phyloP scores from a whole-genome alignment of 257 asterid species.

The Solanum habrochaites region DNA sequence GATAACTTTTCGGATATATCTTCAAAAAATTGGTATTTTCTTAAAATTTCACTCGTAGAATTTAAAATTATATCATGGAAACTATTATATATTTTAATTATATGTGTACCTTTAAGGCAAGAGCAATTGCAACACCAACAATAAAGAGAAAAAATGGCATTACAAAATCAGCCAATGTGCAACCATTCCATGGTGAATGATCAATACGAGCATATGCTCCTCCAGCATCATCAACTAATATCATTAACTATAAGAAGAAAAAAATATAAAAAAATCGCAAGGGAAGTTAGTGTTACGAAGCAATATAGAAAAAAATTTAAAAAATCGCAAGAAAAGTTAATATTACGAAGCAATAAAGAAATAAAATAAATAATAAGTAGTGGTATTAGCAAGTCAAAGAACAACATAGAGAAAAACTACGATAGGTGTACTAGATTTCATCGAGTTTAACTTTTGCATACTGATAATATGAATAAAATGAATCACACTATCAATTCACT shows the following conservation, averaged over 20 bases:
- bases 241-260: conserved; percentile 37
- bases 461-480: neutral
- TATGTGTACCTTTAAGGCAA: conserved; percentile 59
- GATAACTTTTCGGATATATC: neutral
- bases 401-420: neutral
- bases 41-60: neutral
- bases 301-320: neutral
- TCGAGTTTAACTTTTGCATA: neutral
- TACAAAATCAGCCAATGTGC: conserved; percentile 82
- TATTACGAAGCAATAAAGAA: neutral
- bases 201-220: conserved; percentile 52
- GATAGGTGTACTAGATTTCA: neutral
- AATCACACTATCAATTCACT: neutral
- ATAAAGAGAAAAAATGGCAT: conserved; percentile 89
- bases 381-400: neutral
- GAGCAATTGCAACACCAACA: conserved; percentile 84
- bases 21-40: neutral
- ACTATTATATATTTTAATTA: neutral
- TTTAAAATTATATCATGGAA: neutral
- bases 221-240: conserved; percentile 86
- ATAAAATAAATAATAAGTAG: neutral
- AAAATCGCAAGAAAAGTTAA: neutral
- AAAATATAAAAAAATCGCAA: neutral
- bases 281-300: neutral
- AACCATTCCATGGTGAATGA: conserved; percentile 96